Percentiles rank a stretch among this genome's conserved stretches.
These are phyloP conservation scores for Boletus reticuloceps DNA, from an alignment of 768 basidiomycete genomes.

Conservation along the genomic window DNA sequence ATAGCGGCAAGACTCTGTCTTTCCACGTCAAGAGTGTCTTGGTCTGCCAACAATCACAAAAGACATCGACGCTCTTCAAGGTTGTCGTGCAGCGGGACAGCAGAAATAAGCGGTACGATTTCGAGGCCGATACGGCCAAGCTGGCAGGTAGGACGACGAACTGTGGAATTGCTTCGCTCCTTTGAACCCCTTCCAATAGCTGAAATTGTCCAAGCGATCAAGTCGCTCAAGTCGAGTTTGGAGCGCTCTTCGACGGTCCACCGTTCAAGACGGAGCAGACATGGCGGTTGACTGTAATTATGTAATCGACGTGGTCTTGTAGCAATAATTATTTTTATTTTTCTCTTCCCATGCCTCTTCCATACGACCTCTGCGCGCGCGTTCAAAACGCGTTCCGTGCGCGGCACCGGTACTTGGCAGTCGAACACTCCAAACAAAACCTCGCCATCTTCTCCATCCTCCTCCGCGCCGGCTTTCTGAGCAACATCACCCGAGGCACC, in stretches of 20 bases:
- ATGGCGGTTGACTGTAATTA: slow-evolving; percentile 38
- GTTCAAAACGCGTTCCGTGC: slow-evolving; percentile 91
- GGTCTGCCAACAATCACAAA: slow-evolving; percentile 79
- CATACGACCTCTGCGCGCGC: slow-evolving; percentile 86
- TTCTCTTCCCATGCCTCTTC: slow-evolving; percentile 46
- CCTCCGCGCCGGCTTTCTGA: slow-evolving; percentile 86
- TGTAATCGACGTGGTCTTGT: slow-evolving; percentile 7
- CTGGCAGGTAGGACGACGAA: slow-evolving; percentile 57
- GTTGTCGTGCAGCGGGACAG: slow-evolving; percentile 75
- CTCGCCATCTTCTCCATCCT: slow-evolving; percentile 91
- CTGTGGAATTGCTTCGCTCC: not conserved
- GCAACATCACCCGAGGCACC: slow-evolving; percentile 79
- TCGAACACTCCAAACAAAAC: slow-evolving; percentile 85
- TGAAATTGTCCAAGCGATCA: slow-evolving; percentile 77
- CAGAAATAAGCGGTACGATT: slow-evolving; percentile 90
- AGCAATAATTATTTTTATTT: not conserved
- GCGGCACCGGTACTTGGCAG: slow-evolving; percentile 71
- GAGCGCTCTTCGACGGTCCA: slow-evolving; percentile 65
- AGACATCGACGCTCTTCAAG: slow-evolving; percentile 83
- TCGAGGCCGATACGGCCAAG: slow-evolving; percentile 88
- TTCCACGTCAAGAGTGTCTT: slow-evolving; percentile 89
- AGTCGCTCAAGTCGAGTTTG: slow-evolving; percentile 57
- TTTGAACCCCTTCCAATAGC: slow-evolving; percentile 34
- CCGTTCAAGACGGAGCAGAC: slow-evolving; percentile 61
- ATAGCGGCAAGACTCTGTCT: slow-evolving; percentile 86